Conservation (phyloP, 108 stramenopile genomes). For the Fistulifera pelliculosa region DNA sequence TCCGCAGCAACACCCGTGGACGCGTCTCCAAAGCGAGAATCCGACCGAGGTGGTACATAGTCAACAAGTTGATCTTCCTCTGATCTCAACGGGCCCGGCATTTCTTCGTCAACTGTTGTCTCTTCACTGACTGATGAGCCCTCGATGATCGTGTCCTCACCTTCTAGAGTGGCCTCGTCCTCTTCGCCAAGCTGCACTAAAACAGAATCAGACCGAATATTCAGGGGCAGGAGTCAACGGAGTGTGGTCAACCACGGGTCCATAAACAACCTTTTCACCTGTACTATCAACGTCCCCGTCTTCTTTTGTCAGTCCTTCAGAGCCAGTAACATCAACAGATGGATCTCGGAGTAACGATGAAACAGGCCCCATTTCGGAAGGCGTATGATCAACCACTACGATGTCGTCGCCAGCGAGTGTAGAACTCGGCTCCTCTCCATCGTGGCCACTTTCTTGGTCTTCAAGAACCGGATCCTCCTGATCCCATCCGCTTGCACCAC, state of each 20-base stretch:
- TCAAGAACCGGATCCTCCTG: constrained; percentile 20
- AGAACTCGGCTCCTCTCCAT: constrained; percentile 4
- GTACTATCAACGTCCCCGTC: constrained; percentile 13
- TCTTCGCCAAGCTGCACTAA: constrained; percentile 11
- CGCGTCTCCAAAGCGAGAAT: constrained; percentile 8
- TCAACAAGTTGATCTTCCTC: constrained; percentile 29
- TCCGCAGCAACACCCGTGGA: constrained; percentile 27
- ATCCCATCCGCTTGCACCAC: constrained; percentile 18
- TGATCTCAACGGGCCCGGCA: constrained; percentile 19
- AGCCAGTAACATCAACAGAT: constrained; percentile 20
- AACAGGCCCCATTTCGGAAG: constrained; percentile 11
- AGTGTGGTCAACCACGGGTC: constrained; percentile 35
- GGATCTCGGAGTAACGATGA: neutral
- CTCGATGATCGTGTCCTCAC: constrained; percentile 17
- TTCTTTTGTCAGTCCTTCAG: neutral
- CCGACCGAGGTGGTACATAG: constrained; percentile 29
- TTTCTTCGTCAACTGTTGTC: constrained; percentile 27
- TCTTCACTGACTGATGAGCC: constrained; percentile 17
- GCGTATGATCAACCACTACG: constrained; percentile 32
- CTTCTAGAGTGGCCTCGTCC: constrained; percentile 17
- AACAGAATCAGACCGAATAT: constrained; percentile 19
- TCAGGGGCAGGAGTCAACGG: constrained; percentile 15
- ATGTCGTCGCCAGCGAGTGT: constrained; percentile 9
- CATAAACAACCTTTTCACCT: constrained; percentile 11
- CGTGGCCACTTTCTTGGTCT: constrained; percentile 9